Percentiles rank a stretch among this genome's conserved stretches.
Conservation (phyloP, 2,329 filamentous ascomycete genomes). For the Bisporella sp. region DNA sequence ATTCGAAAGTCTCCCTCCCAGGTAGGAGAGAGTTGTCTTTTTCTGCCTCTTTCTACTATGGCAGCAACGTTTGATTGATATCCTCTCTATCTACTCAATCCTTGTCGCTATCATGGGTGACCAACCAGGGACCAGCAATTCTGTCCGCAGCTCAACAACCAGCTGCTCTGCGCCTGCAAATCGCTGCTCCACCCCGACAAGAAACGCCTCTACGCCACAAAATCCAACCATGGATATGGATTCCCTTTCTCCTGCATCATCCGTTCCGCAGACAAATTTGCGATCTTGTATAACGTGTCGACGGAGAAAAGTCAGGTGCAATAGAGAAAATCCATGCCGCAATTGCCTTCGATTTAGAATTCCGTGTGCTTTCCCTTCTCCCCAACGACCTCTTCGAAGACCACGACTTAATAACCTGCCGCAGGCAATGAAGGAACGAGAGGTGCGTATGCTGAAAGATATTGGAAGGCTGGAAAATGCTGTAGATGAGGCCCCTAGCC, state of each 20-base stretch:
- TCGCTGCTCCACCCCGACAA: too few species aligned
- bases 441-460: constrained; percentile 64
- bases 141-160: too few species aligned
- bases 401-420: constrained; percentile 55
- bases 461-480: constrained; percentile 69
- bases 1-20: too few species aligned
- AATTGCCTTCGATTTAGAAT: constrained; percentile 67
- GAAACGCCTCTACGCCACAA: too few species aligned
- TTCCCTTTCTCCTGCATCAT: constrained; percentile 9
- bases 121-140: too few species aligned
- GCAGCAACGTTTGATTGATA: too few species aligned
- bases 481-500: constrained; percentile 61
- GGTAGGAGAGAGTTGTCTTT: too few species aligned
- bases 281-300: constrained; percentile 43
- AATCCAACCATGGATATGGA: background rate
- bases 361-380: constrained; percentile 67
- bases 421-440: constrained; percentile 45
- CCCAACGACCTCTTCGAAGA: constrained; percentile 64
- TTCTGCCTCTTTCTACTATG: too few species aligned
- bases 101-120: too few species aligned
- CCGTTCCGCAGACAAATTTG: constrained; percentile 17
- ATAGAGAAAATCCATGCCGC: constrained; percentile 66
- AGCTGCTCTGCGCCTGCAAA: too few species aligned
- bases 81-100: too few species aligned
- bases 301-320: constrained; percentile 65